Conservation (phyloP, 192 early-diverging fungal species). For the Coemansia sp. region DNA sequence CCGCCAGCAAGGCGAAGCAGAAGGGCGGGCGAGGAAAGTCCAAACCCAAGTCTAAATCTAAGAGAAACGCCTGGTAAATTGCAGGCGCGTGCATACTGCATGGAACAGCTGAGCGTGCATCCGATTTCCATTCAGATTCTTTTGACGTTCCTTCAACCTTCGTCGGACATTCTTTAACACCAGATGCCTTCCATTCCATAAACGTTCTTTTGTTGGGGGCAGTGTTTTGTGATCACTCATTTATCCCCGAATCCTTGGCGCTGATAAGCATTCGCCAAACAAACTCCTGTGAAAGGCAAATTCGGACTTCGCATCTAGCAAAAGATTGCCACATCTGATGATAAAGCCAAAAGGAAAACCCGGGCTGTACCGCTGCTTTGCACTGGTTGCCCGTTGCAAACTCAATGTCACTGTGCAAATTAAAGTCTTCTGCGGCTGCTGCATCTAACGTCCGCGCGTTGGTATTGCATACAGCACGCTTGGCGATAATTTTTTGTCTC, state of each 20-base stretch:
- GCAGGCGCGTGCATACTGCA: not conserved
- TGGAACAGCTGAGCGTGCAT: constrained; percentile 4
- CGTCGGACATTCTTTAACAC: not conserved
- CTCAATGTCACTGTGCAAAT: too few relatives aligned
- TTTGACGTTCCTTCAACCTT: not conserved
- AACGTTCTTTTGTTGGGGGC: not conserved
- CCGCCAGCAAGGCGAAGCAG: constrained; percentile 14
- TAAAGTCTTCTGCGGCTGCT: too few relatives aligned
- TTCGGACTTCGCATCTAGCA: not conserved
- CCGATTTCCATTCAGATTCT: not conserved
- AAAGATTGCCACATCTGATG: not conserved
- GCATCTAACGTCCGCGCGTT: too few relatives aligned
- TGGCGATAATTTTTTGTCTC: too few relatives aligned
- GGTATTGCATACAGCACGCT: too few relatives aligned
- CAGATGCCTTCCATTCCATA: not conserved
- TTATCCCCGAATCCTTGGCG: not conserved
- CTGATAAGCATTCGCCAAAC: not conserved
- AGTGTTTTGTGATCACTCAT: not conserved
- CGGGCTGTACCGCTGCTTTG: not conserved
- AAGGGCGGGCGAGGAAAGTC: constrained; percentile 28
- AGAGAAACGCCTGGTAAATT: constrained; percentile 19
- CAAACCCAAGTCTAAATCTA: constrained; percentile 34
- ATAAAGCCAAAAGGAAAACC: not conserved
- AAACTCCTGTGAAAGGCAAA: not conserved
- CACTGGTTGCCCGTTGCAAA: not conserved